These are phyloP conservation scores for Hyaloscypha finlandica DNA, from an alignment of 495 filamentous ascomycete genomes.

Conservation along the genomic window DNA sequence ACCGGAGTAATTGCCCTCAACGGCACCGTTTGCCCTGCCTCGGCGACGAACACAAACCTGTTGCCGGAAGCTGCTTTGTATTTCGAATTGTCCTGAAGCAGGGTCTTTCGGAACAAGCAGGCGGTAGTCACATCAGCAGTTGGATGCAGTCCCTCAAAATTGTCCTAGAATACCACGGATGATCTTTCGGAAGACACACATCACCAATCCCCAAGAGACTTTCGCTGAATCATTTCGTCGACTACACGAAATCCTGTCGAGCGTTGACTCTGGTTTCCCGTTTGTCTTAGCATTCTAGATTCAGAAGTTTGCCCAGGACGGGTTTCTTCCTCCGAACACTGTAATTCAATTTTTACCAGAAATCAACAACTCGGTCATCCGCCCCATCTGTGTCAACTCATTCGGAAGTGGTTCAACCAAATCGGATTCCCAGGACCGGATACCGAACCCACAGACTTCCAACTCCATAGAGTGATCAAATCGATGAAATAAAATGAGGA, in stretches of 20 bases:
- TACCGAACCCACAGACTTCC: conserved; percentile 46
- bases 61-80: conserved; percentile 36
- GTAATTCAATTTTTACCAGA: conserved; percentile 43
- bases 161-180: conserved; percentile 12
- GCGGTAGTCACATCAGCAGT: background rate
- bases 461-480: conserved; percentile 42
- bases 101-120: background rate
- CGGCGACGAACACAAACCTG: conserved; percentile 23
- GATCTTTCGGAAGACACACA: conserved; percentile 7
- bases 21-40: conserved; percentile 33
- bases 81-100: conserved; percentile 29
- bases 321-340: conserved; percentile 48
- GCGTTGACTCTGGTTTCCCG: conserved; percentile 9
- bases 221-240: conserved; percentile 1
- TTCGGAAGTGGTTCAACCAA: conserved; percentile 48
- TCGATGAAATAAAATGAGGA: conserved; percentile 44
- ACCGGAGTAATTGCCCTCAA: conserved; percentile 34
- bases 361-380: conserved; percentile 20
- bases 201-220: background rate
- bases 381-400: conserved; percentile 43
- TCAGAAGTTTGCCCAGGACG: conserved; percentile 54
- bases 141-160: conserved; percentile 6
- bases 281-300: conserved; percentile 44
- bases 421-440: conserved; percentile 53
- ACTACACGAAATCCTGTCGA: conserved; percentile 2